These are phyloP conservation scores for Pestalotiopsis sp. DNA, from an alignment of 2,329 filamentous ascomycete genomes.

Conservation along the genomic window DNA sequence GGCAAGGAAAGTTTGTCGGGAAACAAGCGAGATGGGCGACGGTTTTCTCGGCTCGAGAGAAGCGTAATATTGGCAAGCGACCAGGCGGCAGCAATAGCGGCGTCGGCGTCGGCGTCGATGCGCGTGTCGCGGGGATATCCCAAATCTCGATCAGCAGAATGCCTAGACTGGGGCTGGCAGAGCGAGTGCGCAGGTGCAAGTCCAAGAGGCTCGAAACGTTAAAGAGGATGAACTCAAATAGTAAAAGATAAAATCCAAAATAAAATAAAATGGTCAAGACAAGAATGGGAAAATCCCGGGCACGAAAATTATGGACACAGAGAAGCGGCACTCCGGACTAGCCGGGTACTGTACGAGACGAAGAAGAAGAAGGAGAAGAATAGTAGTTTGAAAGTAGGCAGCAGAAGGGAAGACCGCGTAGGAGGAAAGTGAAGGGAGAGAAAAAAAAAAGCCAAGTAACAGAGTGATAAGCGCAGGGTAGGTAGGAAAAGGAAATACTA, in stretches of 20 bases:
- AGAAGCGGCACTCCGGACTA: conserved; percentile 13
- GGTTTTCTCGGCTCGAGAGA: background rate
- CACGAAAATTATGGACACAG: conserved; percentile 6
- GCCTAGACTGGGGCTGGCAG: background rate
- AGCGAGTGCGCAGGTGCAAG: background rate
- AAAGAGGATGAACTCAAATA: background rate
- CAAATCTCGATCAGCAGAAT: background rate
- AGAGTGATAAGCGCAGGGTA: background rate
- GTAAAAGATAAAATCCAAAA: background rate
- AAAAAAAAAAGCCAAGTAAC: background rate
- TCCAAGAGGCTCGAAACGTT: background rate
- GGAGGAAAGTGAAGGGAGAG: background rate
- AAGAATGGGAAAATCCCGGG: background rate
- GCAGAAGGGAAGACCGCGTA: background rate
- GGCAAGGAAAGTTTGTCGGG: background rate
- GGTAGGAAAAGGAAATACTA: background rate
- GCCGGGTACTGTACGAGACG: conserved; percentile 8
- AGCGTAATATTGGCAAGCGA: background rate
- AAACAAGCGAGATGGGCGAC: background rate
- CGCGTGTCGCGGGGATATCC: background rate
- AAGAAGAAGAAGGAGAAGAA: conserved; percentile 9
- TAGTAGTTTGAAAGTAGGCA: background rate
- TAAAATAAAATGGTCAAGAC: background rate
- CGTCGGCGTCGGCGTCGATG: background rate
- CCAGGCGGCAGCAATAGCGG: background rate